Evolutionary conservation across 495 filamentous ascomycete genomes (phyloP).

Genomic region (Elaphomyces granulatus): DNA sequence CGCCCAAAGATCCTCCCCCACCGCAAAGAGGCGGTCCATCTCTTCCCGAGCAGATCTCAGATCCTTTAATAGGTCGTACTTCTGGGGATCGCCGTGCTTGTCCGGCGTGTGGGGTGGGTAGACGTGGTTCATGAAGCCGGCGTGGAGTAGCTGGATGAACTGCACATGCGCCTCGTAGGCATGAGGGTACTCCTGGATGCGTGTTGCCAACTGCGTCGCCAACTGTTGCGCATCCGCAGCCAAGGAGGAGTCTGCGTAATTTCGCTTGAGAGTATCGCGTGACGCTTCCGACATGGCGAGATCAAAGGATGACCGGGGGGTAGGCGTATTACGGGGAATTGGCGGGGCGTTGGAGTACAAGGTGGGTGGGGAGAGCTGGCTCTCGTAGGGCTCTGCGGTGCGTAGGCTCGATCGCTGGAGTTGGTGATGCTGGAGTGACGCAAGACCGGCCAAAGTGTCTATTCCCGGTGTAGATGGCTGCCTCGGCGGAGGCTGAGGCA

Average conservation of each 20-base stretch:
- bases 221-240: constrained; percentile 37
- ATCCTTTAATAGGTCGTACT: constrained; percentile 46
- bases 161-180: constrained; percentile 50
- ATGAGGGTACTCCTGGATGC: constrained; percentile 46
- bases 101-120: constrained; percentile 33
- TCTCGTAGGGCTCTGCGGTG: constrained; percentile 32
- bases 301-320: constrained; percentile 39
- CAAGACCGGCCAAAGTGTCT: constrained; percentile 52
- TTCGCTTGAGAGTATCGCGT: constrained; percentile 31
- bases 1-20: constrained; percentile 51
- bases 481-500: constrained; percentile 19
- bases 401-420: constrained; percentile 35
- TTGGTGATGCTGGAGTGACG: constrained; percentile 52
- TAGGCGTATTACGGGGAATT: constrained; percentile 36
- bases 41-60: constrained; percentile 46
- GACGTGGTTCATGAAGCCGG: constrained; percentile 44
- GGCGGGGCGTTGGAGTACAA: constrained; percentile 34
- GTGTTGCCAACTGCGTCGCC: constrained; percentile 37
- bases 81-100: constrained; percentile 30
- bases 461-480: constrained; percentile 45
- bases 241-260: constrained; percentile 37
- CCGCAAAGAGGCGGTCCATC: constrained; percentile 51
- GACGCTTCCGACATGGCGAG: constrained; percentile 42
- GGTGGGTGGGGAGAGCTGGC: constrained; percentile 35
- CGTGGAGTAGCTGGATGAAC: constrained; percentile 50